Percentiles rank a stretch among this genome's conserved stretches.
Evolutionary conservation across 2,329 filamentous ascomycete species (phyloP).

Genomic region (Cladosporium sphaerospermum): DNA sequence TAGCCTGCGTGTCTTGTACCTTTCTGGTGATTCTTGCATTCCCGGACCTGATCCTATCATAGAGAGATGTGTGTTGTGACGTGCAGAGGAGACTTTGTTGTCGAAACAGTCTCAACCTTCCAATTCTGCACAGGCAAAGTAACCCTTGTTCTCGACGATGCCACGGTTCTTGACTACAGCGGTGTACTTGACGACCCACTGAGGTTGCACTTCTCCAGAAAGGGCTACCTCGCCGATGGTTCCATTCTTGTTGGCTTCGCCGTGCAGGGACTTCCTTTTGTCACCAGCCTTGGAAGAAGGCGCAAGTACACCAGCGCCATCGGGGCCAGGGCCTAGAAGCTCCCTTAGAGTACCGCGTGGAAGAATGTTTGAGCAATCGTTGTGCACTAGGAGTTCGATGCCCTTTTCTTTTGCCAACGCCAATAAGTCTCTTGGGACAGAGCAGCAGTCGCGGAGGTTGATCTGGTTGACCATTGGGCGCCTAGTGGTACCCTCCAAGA

Average conservation of each 20-base stretch:
- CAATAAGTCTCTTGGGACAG: conserved; percentile 81
- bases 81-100: not conserved
- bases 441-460: conserved; percentile 92
- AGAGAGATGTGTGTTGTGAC: too few relatives aligned
- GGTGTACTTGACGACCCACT: conserved; percentile 97
- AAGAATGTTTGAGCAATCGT: conserved; percentile 87
- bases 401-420: conserved; percentile 73
- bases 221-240: conserved; percentile 62
- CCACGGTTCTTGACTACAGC: conserved; percentile 89
- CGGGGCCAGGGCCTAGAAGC: conserved; percentile 65
- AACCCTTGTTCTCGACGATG: conserved; percentile 97
- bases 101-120: conserved; percentile 1
- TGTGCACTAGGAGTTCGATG: conserved; percentile 87
- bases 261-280: conserved; percentile 37
- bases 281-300: conserved; percentile 37
- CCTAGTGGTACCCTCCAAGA: conserved; percentile 64
- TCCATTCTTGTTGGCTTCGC: conserved; percentile 41
- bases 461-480: conserved; percentile 87
- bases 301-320: conserved; percentile 70
- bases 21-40: too few relatives aligned
- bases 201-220: conserved; percentile 70
- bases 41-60: too few relatives aligned
- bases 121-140: conserved; percentile 81
- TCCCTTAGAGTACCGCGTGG: conserved; percentile 79
- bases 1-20: too few relatives aligned